Base-by-base conservation (phyloP, 2,329 filamentous ascomycete species). In the Malbranchea cinnamomea region DNA sequence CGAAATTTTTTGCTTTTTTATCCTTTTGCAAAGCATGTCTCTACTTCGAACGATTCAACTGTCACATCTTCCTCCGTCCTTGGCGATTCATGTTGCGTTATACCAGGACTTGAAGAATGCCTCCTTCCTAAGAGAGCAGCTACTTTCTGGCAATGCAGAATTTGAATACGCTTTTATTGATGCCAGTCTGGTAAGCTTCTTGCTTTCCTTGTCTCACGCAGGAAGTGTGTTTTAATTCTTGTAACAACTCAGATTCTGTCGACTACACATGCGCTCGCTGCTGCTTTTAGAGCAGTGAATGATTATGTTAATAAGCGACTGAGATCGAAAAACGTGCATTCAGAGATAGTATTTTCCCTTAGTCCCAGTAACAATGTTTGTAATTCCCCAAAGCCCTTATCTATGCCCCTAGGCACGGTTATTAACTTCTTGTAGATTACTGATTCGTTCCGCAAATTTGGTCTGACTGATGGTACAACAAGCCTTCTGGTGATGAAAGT, bases 101-200 rank as follows among this genome's bases (percentile, higher is more conserved):
- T 94, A 89, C 60, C 68, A 63, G 13, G 61, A 81, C 50, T 71
- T 95, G 33, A 52, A 68, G 37, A 98, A 98, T 52, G 69, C 83
- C 7, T 56, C 68, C 1, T 84, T 78, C 47, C 63, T 98, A 24
- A 77, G 84, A 30, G 65, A 76, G 42, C 85, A 94, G 57, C 71
- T 98, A 4, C 64, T 95, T n/a, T 68, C 72, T 4, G 79, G 81
- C 30, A 93, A 95, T 49, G 48, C 71, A 7, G 75, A 77, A 6
- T 95, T 85, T 45, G 84, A 95, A 55, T 95, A 95, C 62, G 84
- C 85, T 19, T 79, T 98, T 41, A 69, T 98, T 26, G 87, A 98
- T 57, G 84, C 84, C 12, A 73, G 71, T 26, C 71, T 80, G 52
- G 77, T 85, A 64, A 37, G 66, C 19, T 4, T 28, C 17, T 9